phyloP scores from a whole-genome alignment of 1,284 basidiomycete genomes.

The Apiotrichum siamense region DNA sequence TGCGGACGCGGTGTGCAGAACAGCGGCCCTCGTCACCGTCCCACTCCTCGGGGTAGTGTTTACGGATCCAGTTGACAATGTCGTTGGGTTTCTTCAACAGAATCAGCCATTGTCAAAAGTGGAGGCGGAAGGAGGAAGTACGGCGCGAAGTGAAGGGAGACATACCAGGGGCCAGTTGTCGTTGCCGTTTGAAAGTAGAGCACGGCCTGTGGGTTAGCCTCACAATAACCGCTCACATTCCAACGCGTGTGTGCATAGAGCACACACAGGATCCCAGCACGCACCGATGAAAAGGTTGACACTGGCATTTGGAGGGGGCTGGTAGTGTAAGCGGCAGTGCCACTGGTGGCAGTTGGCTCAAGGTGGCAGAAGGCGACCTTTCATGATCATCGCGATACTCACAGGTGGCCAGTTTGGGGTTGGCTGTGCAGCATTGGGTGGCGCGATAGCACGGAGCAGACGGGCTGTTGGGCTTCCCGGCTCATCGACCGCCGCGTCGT shows the following conservation, averaged over 20 bases:
- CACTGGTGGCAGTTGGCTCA: conserved; percentile 9
- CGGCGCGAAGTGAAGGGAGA: not conserved
- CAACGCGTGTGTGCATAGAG: not conserved
- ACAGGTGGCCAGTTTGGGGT: conserved; percentile 39
- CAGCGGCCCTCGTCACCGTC: conserved; percentile 46
- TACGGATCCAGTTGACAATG: conserved; percentile 45
- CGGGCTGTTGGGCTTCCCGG: conserved; percentile 42
- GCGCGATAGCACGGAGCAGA: conserved; percentile 39
- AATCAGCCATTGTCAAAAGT: not conserved
- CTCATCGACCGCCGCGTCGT: conserved; percentile 23
- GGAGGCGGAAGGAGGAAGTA: not conserved
- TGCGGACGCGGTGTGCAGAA: conserved; percentile 43
- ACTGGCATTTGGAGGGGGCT: conserved; percentile 45
- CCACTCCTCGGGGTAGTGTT: conserved; percentile 45
- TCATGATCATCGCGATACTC: too few species aligned
- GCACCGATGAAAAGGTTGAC: conserved; percentile 45
- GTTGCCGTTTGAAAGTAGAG: conserved; percentile 41
- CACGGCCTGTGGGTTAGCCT: conserved; percentile 25
- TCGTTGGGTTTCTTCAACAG: conserved; percentile 44
- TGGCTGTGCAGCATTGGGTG: conserved; percentile 37
- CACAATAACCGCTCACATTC: not conserved
- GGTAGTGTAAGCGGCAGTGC: conserved; percentile 20
- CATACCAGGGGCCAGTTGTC: conserved; percentile 46
- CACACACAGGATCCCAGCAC: conserved; percentile 2
- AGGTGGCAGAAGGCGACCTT: too few species aligned